Conservation (phyloP, 768 basidiomycete species). For the Peribolospora baueri region DNA sequence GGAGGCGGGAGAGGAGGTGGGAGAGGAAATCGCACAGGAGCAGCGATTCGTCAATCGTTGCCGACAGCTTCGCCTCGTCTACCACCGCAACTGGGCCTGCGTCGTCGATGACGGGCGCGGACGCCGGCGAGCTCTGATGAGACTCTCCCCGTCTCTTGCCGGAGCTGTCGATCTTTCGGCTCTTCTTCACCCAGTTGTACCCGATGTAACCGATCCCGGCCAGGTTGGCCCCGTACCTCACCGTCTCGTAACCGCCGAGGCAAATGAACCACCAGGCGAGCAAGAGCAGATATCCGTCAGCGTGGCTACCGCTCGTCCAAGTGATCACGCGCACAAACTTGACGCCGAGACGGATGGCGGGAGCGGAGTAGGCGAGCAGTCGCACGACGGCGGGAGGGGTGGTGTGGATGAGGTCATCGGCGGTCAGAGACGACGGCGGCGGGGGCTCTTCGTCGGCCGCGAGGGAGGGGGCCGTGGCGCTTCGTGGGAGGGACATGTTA, state of each 20-base stretch:
- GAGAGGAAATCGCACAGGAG: conserved; percentile 3
- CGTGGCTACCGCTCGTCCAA: conserved; percentile 13
- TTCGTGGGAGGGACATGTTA: too few relatives aligned
- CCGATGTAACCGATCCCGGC: not conserved
- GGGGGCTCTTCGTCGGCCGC: conserved; percentile 3
- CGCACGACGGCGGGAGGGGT: conserved; percentile 15
- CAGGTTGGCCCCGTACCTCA: conserved; percentile 10
- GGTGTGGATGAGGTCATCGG: conserved; percentile 10
- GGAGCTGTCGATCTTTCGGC: not conserved
- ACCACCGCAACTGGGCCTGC: not conserved
- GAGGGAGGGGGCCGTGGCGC: too few relatives aligned
- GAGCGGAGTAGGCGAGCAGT: conserved; percentile 13
- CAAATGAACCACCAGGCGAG: conserved; percentile 15
- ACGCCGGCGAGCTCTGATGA: not conserved
- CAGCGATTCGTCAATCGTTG: conserved; percentile 6
- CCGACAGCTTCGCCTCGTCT: conserved; percentile 5
- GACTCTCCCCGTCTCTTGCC: not conserved
- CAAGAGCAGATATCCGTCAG: conserved; percentile 11
- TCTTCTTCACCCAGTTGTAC: not conserved
- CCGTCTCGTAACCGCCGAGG: conserved; percentile 9
- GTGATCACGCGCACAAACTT: conserved; percentile 11
- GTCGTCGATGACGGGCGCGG: not conserved
- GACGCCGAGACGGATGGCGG: conserved; percentile 7
- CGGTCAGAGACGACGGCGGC: conserved; percentile 3
- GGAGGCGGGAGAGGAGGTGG: conserved; percentile 7